Evolutionary conservation across 2,329 filamentous ascomycete genomes (phyloP), one percentile per base, ranked within the genome.

Genomic region (Botrytis cinerea): DNA sequence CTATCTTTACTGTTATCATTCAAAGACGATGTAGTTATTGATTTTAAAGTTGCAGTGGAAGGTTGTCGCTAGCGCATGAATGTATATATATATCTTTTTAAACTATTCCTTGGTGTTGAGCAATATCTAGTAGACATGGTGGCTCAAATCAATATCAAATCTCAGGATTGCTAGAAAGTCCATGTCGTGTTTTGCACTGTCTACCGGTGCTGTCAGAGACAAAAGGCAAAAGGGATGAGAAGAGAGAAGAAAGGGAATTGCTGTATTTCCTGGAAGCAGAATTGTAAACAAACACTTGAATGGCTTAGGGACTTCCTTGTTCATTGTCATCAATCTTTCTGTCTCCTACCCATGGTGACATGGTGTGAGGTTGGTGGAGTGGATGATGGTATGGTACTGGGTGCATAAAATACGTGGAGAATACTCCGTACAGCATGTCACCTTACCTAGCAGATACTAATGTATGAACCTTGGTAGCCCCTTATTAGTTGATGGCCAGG

Each of bases 391-490:
- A 16, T 28, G 25, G 48, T 45, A 59, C 32, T 32, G 35, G 35
- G 60, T 43, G 60, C 60, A 62, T 57, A 57, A 40, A 40, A 62
- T 62, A 62, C 60, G 60, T 67, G 46, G 64, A 67, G 22, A 67
- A 40, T 54, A 32, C 51, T 57, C n/a, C n/a, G 51, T 57, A 51
- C 46, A 54, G 46, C n/a, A 40, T 40, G 35, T 68, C 46, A 68
- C 64, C 35, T 54, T 51, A 22, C 32, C 25, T 67, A 67, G 64
- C 32, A 67, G 32, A 54, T 67, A 38, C 45, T 67, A 51, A 67
- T 67, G 63, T 67, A 67, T 51, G 63, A 67, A 51, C 45, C 63
- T 51, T 51, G 63, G 45, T 67, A 51, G 43, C 35, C 28, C 28
- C 28, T 48, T 38, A 38, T 43, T 66, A 66, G 66, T 68, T 57